Conservation (phyloP, 2,329 filamentous ascomycete species). For the Aspergillus sp. region DNA sequence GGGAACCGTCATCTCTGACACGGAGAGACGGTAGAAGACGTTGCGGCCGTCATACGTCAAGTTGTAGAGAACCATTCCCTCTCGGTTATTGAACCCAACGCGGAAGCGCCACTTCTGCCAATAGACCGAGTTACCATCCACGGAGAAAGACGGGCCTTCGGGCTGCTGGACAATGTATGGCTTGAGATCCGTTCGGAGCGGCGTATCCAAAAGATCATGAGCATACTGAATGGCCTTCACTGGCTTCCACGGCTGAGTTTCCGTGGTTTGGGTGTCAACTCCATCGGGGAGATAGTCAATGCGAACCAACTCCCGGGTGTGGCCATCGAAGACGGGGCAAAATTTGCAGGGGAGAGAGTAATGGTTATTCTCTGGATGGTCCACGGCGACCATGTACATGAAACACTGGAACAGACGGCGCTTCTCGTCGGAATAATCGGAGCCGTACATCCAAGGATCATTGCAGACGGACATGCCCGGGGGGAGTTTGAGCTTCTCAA, state of each 20-base stretch:
- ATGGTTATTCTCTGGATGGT: slow-evolving; percentile 37
- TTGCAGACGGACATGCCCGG: slow-evolving; percentile 55
- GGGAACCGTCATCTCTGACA: slow-evolving; percentile 64
- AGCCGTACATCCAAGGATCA: slow-evolving; percentile 69
- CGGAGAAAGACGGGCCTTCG: slow-evolving; percentile 61
- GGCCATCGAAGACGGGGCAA: slow-evolving; percentile 52
- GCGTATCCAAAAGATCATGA: slow-evolving; percentile 64
- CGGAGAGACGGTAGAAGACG: slow-evolving; percentile 64
- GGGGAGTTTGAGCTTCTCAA: slow-evolving; percentile 58
- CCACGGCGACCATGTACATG: slow-evolving; percentile 35
- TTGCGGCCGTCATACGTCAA: slow-evolving; percentile 62
- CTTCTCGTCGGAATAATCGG: slow-evolving; percentile 36
- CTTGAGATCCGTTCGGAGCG: slow-evolving; percentile 60
- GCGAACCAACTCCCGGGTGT: slow-evolving; percentile 62
- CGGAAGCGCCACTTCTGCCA: slow-evolving; percentile 68
- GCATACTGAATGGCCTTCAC: slow-evolving; percentile 51
- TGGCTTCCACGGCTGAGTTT: slow-evolving; percentile 56
- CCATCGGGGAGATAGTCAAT: slow-evolving; percentile 70
- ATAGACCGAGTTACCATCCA: slow-evolving; percentile 55
- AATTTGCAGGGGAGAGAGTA: slow-evolving; percentile 37
- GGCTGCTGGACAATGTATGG: slow-evolving; percentile 64
- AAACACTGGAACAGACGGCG: slow-evolving; percentile 41
- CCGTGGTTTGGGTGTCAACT: slow-evolving; percentile 56
- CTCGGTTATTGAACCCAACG: slow-evolving; percentile 60
- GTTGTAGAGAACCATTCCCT: slow-evolving; percentile 67